These are phyloP conservation scores for Sugiyamaella pinicola DNA, from an alignment of 1,139 yeast species.

Conservation along the genomic window DNA sequence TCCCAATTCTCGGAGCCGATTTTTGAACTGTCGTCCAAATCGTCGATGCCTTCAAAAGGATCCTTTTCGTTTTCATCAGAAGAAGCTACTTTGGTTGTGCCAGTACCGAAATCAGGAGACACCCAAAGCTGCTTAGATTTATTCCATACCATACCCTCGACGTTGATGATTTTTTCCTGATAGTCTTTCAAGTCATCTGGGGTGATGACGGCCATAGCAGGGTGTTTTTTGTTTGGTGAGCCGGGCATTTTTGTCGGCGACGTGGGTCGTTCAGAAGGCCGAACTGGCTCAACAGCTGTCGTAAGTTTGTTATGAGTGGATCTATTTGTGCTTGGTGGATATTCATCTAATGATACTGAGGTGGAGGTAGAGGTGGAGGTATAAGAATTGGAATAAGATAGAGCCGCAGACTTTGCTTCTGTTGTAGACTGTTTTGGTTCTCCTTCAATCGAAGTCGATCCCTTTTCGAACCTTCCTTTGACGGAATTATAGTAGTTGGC, in stretches of 20 bases:
- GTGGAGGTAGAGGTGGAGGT: conserved; percentile 1
- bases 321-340: not conserved
- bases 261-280: not conserved
- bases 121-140: conserved; percentile 27
- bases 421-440: not conserved
- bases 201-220: conserved; percentile 31
- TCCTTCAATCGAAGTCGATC: conserved; percentile 12
- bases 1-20: conserved; percentile 3
- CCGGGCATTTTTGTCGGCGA: not conserved
- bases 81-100: conserved; percentile 30
- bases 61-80: conserved; percentile 26
- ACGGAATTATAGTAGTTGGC: conserved; percentile 24
- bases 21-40: conserved; percentile 24
- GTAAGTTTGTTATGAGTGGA: too few species aligned
- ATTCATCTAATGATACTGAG: not conserved
- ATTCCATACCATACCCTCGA: conserved; percentile 34
- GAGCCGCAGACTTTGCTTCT: not conserved
- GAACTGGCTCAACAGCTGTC: too few species aligned
- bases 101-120: conserved; percentile 28
- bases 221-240: conserved; percentile 20
- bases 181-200: conserved; percentile 29
- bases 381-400: not conserved
- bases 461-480: conserved; percentile 20
- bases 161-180: conserved; percentile 29
- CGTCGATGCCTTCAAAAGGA: conserved; percentile 38